Percentiles rank a stretch among this genome's conserved stretches.
Evolutionary conservation across 768 basidiomycete genomes (phyloP).

Genomic region (Rickenella mellea): DNA sequence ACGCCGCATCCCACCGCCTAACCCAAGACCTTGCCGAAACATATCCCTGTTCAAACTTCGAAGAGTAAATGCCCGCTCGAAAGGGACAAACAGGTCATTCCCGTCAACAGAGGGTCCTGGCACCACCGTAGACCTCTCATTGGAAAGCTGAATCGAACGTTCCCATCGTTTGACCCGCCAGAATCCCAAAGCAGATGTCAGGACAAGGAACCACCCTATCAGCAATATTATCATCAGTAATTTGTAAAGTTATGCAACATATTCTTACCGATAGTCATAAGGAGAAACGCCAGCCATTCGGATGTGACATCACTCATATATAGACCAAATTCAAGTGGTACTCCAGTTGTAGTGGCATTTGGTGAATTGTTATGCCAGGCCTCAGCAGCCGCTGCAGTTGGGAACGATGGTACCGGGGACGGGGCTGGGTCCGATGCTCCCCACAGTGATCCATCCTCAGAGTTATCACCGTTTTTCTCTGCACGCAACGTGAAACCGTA

Average conservation of each 20-base stretch:
- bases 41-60: slow-evolving; percentile 25
- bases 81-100: slow-evolving; percentile 22
- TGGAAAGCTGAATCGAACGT: slow-evolving; percentile 57
- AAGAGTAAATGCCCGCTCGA: slow-evolving; percentile 30
- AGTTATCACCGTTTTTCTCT: slow-evolving; percentile 27
- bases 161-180: slow-evolving; percentile 91
- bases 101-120: no score
- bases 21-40: slow-evolving; percentile 39
- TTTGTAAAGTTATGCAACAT: slow-evolving; percentile 14
- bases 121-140: no score
- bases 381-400: slow-evolving; percentile 35
- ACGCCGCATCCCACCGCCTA: slow-evolving; percentile 3
- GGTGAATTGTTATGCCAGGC: slow-evolving; percentile 27
- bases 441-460: slow-evolving; percentile 18
- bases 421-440: slow-evolving; percentile 3
- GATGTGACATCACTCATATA: slow-evolving; percentile 49
- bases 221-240: not conserved
- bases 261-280: slow-evolving; percentile 74
- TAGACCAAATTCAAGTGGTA: slow-evolving; percentile 22
- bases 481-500: slow-evolving; percentile 80
- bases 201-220: slow-evolving; percentile 74
- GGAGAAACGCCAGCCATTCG: slow-evolving; percentile 91
- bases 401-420: slow-evolving; percentile 26
- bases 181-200: slow-evolving; percentile 85
- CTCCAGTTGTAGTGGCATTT: slow-evolving; percentile 13